These are phyloP conservation scores for Deakozyma indianensis DNA, from an alignment of 805 yeast species.

Conservation along the genomic window DNA sequence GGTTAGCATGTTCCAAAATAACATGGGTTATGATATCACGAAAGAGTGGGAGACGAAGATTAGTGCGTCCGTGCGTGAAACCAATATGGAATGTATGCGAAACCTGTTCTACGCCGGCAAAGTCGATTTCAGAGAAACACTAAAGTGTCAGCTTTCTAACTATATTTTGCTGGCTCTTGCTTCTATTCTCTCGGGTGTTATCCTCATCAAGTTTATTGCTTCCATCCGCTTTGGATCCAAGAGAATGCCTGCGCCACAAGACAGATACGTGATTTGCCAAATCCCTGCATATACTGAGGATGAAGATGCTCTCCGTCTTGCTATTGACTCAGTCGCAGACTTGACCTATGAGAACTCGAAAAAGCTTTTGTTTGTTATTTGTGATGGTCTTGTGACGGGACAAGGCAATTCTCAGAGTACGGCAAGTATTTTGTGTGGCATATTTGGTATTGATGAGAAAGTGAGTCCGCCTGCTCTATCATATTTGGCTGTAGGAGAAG, in stretches of 20 bases:
- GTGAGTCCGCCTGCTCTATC: slow-evolving; percentile 37
- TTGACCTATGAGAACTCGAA: slow-evolving; percentile 43
- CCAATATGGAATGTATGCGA: slow-evolving; percentile 22
- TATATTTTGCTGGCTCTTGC: slow-evolving; percentile 25
- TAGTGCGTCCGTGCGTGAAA: slow-evolving; percentile 13
- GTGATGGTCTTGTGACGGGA: slow-evolving; percentile 50
- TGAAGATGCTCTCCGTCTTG: slow-evolving; percentile 37
- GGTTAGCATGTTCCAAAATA: slow-evolving; percentile 17
- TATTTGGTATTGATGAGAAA: slow-evolving; percentile 30
- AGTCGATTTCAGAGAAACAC: slow-evolving; percentile 24
- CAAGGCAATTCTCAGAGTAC: slow-evolving; percentile 44
- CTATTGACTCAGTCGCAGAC: slow-evolving; percentile 43
- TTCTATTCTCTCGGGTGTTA: slow-evolving; percentile 22
- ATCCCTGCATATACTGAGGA: slow-evolving; percentile 41
- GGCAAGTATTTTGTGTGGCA: slow-evolving; percentile 36
- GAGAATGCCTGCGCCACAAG: slow-evolving; percentile 24
- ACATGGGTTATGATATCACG: slow-evolving; percentile 24
- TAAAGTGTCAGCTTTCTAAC: slow-evolving; percentile 27
- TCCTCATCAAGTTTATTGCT: slow-evolving; percentile 25
- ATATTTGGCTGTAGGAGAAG: slow-evolving; percentile 47
- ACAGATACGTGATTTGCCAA: slow-evolving; percentile 28
- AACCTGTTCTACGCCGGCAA: slow-evolving; percentile 23
- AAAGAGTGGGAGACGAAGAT: slow-evolving; percentile 15
- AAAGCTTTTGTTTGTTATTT: slow-evolving; percentile 38
- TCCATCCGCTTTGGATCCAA: slow-evolving; percentile 24